Evolutionary conservation across 2,329 filamentous ascomycete species (phyloP).

Genomic region (Cytospora paraplurivora): DNA sequence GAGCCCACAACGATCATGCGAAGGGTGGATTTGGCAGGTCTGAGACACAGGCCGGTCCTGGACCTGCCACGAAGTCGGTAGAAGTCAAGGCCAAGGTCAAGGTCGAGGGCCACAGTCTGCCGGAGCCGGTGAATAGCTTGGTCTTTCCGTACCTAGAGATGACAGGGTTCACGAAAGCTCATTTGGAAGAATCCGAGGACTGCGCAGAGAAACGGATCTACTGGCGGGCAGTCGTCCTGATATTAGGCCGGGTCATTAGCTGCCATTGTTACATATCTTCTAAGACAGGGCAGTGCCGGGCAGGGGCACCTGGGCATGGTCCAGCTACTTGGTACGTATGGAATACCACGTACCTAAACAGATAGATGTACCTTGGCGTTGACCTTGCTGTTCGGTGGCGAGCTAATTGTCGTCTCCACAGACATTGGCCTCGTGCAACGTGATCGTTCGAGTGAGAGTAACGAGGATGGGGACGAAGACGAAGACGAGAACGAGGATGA

Average conservation of each 20-base stretch:
- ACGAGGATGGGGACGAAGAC: background rate
- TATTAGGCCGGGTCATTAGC: constrained; percentile 2
- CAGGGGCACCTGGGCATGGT: too few species aligned
- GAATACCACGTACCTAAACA: background rate
- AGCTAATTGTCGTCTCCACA: background rate
- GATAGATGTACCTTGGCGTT: background rate
- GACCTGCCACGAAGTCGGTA: background rate
- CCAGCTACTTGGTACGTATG: background rate
- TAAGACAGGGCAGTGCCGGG: background rate
- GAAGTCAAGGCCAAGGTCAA: background rate
- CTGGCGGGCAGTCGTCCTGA: constrained; percentile 1
- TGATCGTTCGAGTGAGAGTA: background rate
- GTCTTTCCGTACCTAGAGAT: constrained; percentile 1
- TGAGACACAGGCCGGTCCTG: background rate
- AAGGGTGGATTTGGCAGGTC: background rate
- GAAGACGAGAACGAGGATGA: background rate
- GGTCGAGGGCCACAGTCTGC: background rate
- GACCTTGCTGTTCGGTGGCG: constrained; percentile 1
- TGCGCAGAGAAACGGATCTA: background rate
- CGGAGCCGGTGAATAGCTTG: background rate
- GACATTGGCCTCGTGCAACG: constrained; percentile 3
- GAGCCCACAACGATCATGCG: background rate
- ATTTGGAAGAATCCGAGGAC: background rate
- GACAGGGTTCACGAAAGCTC: background rate
- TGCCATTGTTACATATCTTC: background rate